Base-by-base conservation (phyloP, 306 rosid species). In the Heteromeles arbutifolia region DNA sequence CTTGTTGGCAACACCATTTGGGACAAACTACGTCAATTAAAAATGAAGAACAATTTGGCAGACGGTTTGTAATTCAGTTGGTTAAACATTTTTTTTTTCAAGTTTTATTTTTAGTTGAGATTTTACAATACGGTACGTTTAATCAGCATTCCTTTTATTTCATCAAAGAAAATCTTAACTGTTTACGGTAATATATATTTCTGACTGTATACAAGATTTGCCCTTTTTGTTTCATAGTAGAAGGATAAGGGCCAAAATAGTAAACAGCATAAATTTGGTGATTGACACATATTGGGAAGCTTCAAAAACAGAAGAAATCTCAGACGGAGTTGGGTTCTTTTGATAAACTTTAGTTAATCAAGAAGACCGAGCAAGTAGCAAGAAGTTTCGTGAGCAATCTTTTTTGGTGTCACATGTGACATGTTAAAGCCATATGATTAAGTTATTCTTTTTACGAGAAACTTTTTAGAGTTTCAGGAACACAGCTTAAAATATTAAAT, bases 401-500 rank as follows among this genome's bases (percentile, higher is more conserved):
- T 29, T 8, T 14, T 14, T 21, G 7, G 71, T 41, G 31, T 22
- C 53, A 11, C 53, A 39, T 6, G 70, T 37, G 50, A 41, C 21
- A 21, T 66, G 48, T 39, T 4, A 18, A 31, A 31, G 64, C 52
- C 13, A 15, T 12, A 39, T 5, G 18, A 21, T 53, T n/a, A 31
- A 28, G 75, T 3, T 24, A 15, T 37, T 37, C 41, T 37, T 37
- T 7, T 37, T 37, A 37, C 2, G 2, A 37, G 41, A 37, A 37
- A 7, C 0, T 37, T 37, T 37, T 37, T 0, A 37, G 2, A 37
- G 0, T 37, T 2, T 37, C 0, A 37, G 0, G 8, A 37, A 37
- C 2, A 37, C 41, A 2, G 2, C 2, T 37, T 1, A 0, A 37
- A 6, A 1, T 37, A 37, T 37, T 2, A 37, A 37, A 37, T 37